Base-by-base conservation (phyloP, 2,329 filamentous ascomycete genomes). In the Aspergillus bombycis region DNA sequence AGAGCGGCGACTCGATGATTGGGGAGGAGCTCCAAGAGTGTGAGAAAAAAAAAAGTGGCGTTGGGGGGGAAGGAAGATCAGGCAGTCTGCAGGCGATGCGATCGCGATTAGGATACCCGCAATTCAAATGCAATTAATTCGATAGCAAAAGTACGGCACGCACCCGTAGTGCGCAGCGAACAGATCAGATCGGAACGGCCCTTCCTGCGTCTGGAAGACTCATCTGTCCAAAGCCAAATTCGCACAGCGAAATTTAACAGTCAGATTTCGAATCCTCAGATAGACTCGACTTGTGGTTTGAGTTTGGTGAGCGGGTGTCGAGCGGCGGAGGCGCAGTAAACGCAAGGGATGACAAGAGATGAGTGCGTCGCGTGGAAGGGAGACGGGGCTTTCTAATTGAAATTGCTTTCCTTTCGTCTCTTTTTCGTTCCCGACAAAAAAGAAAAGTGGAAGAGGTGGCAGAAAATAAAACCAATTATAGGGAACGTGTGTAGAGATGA, bases 361-460 rank as follows among this genome's bases (percentile, higher is more conserved):
- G 68, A 71, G 69, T 70, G 68, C 67, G 68, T 71, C 70, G 73
- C 74, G 74, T 75, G 74, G 74, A 69, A 71, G 66, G 64, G 63
- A 64, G 60, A 65, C 60, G 53, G 53, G 43, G 43, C 53, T 61
- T 45, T 38, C 36, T 57, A 45, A 30, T 38, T 38, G 43, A 45
- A 32, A 32, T 41, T 43, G 32, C 36, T 54, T 60, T 56, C 62
- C 48, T 56, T 60, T 53, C 28, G 36, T 54, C 43, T 45, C 53
- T 53, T 50, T 45, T 38, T 46, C 41, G 38, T 45, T 48, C 52
- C 46, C 46, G 46, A 50, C 23, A 10, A 50, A 19, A 30, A 26
- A 50, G 8, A 28, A 19, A 26, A 19, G 3, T 16, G 21, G 48
- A 54, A 46, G 16, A 45, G 48, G 26, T 32, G 32, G 16, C 16